Evolutionary conservation across 2,329 filamentous ascomycete genomes (phyloP).

Genomic region (Monosporascus sp.): DNA sequence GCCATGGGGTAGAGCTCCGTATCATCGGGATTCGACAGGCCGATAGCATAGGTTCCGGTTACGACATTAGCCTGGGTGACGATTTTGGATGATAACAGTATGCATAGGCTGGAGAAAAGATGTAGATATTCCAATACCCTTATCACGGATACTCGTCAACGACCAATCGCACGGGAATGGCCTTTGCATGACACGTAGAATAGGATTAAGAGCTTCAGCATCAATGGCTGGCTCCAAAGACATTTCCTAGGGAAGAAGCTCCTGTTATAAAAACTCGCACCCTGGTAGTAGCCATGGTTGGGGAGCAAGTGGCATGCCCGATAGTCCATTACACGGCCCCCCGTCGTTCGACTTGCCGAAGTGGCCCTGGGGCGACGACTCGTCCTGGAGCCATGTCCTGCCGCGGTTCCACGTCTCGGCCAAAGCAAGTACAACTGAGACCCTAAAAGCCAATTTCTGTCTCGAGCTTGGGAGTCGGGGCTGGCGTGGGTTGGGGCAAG

Average conservation of each 20-base stretch:
- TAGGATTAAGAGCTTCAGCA: slow-evolving; percentile 6
- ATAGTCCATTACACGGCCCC: not conserved
- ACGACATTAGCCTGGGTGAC: not conserved
- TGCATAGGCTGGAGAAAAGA: slow-evolving; percentile 17
- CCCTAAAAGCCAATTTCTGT: slow-evolving; percentile 13
- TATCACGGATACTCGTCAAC: slow-evolving; percentile 8
- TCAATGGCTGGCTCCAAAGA: slow-evolving; percentile 5
- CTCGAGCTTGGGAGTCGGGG: slow-evolving; percentile 9
- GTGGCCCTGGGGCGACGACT: not conserved
- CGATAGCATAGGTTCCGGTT: not conserved
- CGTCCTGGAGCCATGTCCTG: not conserved
- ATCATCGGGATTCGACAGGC: not conserved
- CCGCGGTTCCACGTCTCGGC: slow-evolving; percentile 10
- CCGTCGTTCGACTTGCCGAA: not conserved
- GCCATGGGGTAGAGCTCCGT: slow-evolving; percentile 4
- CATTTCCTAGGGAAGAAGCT: slow-evolving; percentile 6
- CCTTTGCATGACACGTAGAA: not conserved
- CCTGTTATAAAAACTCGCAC: slow-evolving; percentile 10
- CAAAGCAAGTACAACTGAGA: slow-evolving; percentile 11
- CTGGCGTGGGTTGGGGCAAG: slow-evolving; percentile 10
- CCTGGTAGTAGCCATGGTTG: slow-evolving; percentile 5
- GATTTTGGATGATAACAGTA: slow-evolving; percentile 10
- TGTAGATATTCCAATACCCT: slow-evolving; percentile 20
- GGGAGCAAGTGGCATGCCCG: not conserved
- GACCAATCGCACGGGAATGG: slow-evolving; percentile 5